phyloP scores from a whole-genome alignment of 495 filamentous ascomycete genomes.

The Apiosordaria backusii region DNA sequence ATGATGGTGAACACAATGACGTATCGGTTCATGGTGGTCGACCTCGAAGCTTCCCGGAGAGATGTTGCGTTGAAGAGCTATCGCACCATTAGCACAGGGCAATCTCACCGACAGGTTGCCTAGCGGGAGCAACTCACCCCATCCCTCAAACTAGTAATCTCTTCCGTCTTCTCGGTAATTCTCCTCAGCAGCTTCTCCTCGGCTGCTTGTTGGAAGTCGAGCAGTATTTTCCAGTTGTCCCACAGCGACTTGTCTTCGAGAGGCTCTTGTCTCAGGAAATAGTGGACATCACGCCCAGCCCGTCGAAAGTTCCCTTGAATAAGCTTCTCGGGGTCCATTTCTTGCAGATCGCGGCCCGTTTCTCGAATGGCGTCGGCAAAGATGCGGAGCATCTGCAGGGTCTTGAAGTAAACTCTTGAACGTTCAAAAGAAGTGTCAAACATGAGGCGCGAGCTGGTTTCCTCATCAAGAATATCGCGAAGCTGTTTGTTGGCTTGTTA shows the following conservation, averaged over 20 bases:
- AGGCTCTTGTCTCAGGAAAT: background rate
- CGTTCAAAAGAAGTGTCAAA: constrained; percentile 12
- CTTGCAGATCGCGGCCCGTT: constrained; percentile 4
- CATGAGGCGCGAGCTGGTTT: constrained; percentile 9
- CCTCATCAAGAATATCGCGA: constrained; percentile 3
- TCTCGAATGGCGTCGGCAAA: constrained; percentile 8
- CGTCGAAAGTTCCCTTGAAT: background rate
- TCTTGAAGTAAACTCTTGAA: constrained; percentile 13
- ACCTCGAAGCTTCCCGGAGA: constrained; percentile 16
- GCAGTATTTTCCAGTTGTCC: constrained; percentile 15
- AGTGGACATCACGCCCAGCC: background rate
- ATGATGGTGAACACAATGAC: constrained; percentile 21
- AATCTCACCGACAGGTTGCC: background rate
- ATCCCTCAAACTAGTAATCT: constrained; percentile 16
- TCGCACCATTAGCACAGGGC: background rate
- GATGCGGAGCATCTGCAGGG: constrained; percentile 14
- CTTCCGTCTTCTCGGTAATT: constrained; percentile 11
- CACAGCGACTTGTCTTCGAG: constrained; percentile 4
- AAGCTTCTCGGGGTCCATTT: constrained; percentile 5
- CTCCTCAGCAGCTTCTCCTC: background rate
- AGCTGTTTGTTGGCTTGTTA: constrained; percentile 6
- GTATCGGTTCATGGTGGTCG: constrained; percentile 16
- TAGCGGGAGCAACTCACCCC: constrained; percentile 3
- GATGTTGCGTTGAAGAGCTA: constrained; percentile 24
- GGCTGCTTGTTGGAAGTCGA: background rate